Percentiles rank a stretch among this genome's conserved stretches.
Evolutionary conservation across 148 eudicot genomes (phyloP).

Genomic region (Gaultheria prostrata): DNA sequence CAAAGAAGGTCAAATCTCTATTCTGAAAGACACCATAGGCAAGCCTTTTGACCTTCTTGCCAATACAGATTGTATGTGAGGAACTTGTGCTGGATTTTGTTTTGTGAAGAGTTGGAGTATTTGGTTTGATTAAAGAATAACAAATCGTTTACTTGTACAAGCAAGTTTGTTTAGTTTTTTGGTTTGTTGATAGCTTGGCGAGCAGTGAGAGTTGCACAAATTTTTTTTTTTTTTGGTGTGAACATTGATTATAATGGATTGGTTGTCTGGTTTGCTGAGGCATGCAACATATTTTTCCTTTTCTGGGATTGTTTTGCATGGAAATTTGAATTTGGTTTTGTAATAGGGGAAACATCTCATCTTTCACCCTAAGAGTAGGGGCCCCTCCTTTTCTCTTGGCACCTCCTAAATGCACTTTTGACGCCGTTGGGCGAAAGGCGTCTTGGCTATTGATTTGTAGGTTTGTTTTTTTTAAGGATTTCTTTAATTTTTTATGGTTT

Average conservation of each 20-base stretch:
- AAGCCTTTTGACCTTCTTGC: constrained; percentile 78
- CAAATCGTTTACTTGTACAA: constrained; percentile 1
- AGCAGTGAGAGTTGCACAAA: not conserved
- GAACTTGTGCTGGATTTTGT: constrained; percentile 15
- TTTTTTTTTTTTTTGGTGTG: not conserved
- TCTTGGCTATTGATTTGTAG: not conserved
- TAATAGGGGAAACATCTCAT: not conserved
- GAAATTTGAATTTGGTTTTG: not conserved
- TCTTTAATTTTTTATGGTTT: not conserved
- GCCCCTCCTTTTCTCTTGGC: not conserved
- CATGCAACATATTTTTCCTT: not conserved
- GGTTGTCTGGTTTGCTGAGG: constrained; percentile 7
- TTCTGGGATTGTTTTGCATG: not conserved
- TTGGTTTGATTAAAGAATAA: not conserved
- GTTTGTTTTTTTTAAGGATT: not conserved
- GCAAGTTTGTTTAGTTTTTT: not conserved
- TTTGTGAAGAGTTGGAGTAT: not conserved
- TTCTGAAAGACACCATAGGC: constrained; percentile 61
- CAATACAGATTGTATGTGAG: constrained; percentile 35
- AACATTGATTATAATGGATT: not conserved
- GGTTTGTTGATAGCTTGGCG: not conserved
- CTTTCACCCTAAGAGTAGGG: not conserved
- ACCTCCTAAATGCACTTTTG: too few species aligned
- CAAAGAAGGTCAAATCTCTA: constrained; percentile 88
- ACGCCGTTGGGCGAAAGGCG: too few species aligned